Base-by-base conservation (phyloP, 208 protist genomes). In the Leishmania major region DNA sequence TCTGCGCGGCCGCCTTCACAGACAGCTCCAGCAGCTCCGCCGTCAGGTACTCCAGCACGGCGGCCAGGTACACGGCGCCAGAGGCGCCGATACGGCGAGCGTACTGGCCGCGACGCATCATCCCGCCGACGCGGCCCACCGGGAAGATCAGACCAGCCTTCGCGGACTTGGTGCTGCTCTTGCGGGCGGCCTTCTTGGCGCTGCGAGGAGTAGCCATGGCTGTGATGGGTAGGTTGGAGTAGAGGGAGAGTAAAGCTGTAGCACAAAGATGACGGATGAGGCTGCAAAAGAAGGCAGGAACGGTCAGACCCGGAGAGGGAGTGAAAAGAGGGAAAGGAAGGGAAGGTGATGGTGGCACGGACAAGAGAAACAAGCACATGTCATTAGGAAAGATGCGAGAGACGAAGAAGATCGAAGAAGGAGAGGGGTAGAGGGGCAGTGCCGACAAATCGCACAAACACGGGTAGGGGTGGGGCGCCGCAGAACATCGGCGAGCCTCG, bases 71-170 rank as follows among this genome's bases (percentile, higher is more conserved):
- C 62, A 99, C 98, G 66, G 99, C 99, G 67, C 99, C 99, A 76
- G 97, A 99, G 59, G 97, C 96, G 93, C 98, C 98, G 79, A 99
- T 89, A 88, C 99, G 96, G 88, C 96, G 85, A 59, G 98, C 98
- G 91, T 99, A 99, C 89, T 97, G 90, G 76, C 99, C 99, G 73
- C 99, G 90, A 85, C 96, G 93, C 74, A 99, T 90, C 82, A 98
- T 88, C 75, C 97, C 93, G 89, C 99, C 98, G 53, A 99, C 92
- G 91, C 99, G 97, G 85, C 99, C 99, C 47, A 99, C 99, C 70
- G 99, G 99, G 95, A 99, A 99, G 91, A 99, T 97, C 59, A 99
- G 98, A 55, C 98, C 98, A 22, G 99, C 99, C 90, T 97, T 97
- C 49, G 89, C 90, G 80, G 98, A 99, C 83, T 96, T 94, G 59